Evolutionary conservation across 2,329 filamentous ascomycete genomes (phyloP), one percentile per base, ranked within the genome.

Genomic region (Thielaviopsis populi): DNA sequence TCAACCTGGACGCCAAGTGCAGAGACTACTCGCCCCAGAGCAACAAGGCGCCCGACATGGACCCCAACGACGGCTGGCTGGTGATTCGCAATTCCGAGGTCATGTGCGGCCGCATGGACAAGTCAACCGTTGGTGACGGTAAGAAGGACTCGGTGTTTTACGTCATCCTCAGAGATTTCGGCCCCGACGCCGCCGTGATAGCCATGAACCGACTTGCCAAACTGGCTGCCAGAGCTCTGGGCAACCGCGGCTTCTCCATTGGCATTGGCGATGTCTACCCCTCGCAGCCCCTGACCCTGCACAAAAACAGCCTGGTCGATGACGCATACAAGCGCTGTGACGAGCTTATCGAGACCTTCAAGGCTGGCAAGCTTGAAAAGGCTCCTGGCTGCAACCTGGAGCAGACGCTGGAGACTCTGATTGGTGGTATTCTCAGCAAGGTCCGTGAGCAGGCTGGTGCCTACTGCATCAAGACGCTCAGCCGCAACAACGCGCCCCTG

Each of bases 121-220:
- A 99, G 75, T 88, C 89, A 1, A 97, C 91, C 0, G 89, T 99
- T n/a, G 94, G 94, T 69, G 85, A 89, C 5, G 94, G 94, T 69
- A 97, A 97, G 78, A 99, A 99, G 72, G 92, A 96, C 72, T 96
- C 91, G 0, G 86, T 99, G 22, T 99, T 97, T 72, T 99, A 96
- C 71, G 88, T 97, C 64, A 92, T 99, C 71, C 83, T 97, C 69
- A 83, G 94, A 78, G 94, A 99, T 76, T 99, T 88, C 70, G 94
- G 94, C 0, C 89, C 91, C 1, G 88, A 95, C 63, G 86, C 89
- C 64, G 91, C 94, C 7, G 91, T 92, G 0, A 83, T 84, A 64
- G 90, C 89, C 63, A 99, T 99, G 94, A 97, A 96, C 70, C 83
- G 94, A 24, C 78, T 99, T 33, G 89, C 94, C 0, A 95, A 90